These are phyloP conservation scores for Podospora fimiseda DNA, from an alignment of 495 filamentous ascomycete genomes.

Conservation along the genomic window DNA sequence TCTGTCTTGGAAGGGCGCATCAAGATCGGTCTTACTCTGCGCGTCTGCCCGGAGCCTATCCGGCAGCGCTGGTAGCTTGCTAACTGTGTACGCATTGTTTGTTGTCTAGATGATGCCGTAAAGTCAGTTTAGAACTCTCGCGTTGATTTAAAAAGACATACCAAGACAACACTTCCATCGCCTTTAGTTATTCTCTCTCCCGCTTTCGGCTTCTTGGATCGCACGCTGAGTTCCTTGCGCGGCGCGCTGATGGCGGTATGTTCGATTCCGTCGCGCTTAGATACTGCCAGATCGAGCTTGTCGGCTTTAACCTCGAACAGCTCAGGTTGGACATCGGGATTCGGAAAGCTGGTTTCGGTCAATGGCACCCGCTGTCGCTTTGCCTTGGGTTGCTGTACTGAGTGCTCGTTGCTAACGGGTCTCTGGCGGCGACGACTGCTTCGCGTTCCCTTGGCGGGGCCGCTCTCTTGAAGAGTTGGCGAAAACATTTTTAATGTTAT, in stretches of 20 bases:
- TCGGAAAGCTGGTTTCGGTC: conserved; percentile 47
- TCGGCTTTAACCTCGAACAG: conserved; percentile 43
- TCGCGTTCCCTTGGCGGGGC: conserved; percentile 48
- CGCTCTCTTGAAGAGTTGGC: conserved; percentile 41
- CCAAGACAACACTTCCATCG: conserved; percentile 58
- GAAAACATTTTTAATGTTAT: conserved; percentile 54
- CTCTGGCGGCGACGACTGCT: conserved; percentile 60
- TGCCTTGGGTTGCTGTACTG: conserved; percentile 57
- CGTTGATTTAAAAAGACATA: conserved; percentile 32
- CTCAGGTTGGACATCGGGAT: conserved; percentile 39
- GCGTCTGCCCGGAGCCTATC: conserved; percentile 58
- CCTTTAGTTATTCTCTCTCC: conserved; percentile 49
- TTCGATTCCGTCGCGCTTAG: conserved; percentile 42
- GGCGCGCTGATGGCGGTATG: conserved; percentile 25
- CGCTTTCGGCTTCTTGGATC: conserved; percentile 52
- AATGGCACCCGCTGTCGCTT: conserved; percentile 65
- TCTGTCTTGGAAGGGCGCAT: conserved; percentile 15
- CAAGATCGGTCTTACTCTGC: conserved; percentile 47
- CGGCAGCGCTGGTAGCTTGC: conserved; percentile 74
- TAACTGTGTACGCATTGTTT: conserved; percentile 80
- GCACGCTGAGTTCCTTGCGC: conserved; percentile 53
- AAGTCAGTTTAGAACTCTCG: conserved; percentile 16
- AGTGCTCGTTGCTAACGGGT: conserved; percentile 57
- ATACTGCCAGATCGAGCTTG: conserved; percentile 32
- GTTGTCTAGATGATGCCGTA: conserved; percentile 57